phyloP scores from a whole-genome alignment of 805 yeast species.

The Suhomyces vadensis region DNA sequence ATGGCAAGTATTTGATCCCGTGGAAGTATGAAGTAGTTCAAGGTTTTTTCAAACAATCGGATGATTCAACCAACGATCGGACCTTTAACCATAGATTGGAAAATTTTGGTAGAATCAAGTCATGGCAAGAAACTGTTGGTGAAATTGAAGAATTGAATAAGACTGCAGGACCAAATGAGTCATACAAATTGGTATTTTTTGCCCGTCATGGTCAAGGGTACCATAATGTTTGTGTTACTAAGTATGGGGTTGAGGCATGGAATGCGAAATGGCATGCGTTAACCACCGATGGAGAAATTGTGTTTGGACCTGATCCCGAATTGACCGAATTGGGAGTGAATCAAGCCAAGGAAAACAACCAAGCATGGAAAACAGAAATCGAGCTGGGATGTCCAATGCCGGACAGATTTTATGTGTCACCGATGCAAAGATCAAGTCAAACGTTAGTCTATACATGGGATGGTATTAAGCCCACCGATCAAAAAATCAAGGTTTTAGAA shows the following conservation, averaged over 20 bases:
- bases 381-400: conserved; percentile 57
- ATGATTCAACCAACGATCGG: conserved; percentile 44
- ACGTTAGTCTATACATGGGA: conserved; percentile 56
- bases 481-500: conserved; percentile 40
- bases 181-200: conserved; percentile 50
- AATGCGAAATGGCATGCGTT: conserved; percentile 51
- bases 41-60: conserved; percentile 53
- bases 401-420: conserved; percentile 55
- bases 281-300: conserved; percentile 54
- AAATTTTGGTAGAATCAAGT: conserved; percentile 45
- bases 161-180: conserved; percentile 34
- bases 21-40: conserved; percentile 51
- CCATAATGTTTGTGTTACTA: conserved; percentile 56
- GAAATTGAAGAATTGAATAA: conserved; percentile 38
- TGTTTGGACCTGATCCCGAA: conserved; percentile 62
- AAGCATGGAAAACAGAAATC: conserved; percentile 45
- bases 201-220: conserved; percentile 74
- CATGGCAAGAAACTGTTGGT: conserved; percentile 40
- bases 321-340: conserved; percentile 55
- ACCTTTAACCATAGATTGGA: conserved; percentile 44
- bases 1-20: conserved; percentile 29
- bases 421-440: conserved; percentile 62
- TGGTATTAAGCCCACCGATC: conserved; percentile 26
- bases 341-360: conserved; percentile 54
- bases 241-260: conserved; percentile 63